Base-by-base conservation (phyloP, 371 early-diverging fungal genomes). In the Lichtheimia ornata region DNA sequence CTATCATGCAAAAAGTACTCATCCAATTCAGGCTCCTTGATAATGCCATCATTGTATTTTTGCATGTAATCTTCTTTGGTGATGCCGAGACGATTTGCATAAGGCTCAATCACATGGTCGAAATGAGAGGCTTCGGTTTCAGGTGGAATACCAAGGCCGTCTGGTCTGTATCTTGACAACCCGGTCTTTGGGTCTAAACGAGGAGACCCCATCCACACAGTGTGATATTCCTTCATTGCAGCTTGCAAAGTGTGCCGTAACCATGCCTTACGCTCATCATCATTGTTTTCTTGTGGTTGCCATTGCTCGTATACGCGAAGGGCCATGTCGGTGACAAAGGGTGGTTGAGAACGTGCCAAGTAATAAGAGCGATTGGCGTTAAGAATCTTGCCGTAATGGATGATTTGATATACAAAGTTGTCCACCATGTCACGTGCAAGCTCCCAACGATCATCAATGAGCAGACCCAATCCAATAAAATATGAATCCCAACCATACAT, bases 401-500 rank as follows among this genome's bases (percentile, higher is more conserved):
- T 86, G 67, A 97, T 95, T 73, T 94, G 88, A 75, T 95, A 95
- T 15, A 81, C 82, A 74, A 97, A 95, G 71, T 97, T 94, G 65
- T 95, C 95, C 9, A 96, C 91, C 96, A 97, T 97, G 61, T 89
- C 88, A 62, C 87, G 84, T 14, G 91, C 92, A 56, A 96, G 71
- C 58, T 93, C 90, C 20, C 88, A 64, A 13, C 89, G 85, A 6
- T 88, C 90, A 66, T 95, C 95, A 5, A 85, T 82, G 35, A 94
- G 68, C 35, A 97, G 72, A 3, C 96, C 97, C 17, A 95, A 73
- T 0, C 90, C 77, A 65, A 91, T 93, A 76, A 97, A 97, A 69
- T 95, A 95, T 28, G 89, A 88, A 69, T 97, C 96, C 97, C 96
- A 96, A 3, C 96, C 96, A 69, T 97, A 97, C 91, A 94, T 94